A percentile compares a stretch with the other conserved stretches of the same genome.
phyloP scores from a whole-genome alignment of 805 yeast genomes.

The Lipomyces starkeyi region DNA sequence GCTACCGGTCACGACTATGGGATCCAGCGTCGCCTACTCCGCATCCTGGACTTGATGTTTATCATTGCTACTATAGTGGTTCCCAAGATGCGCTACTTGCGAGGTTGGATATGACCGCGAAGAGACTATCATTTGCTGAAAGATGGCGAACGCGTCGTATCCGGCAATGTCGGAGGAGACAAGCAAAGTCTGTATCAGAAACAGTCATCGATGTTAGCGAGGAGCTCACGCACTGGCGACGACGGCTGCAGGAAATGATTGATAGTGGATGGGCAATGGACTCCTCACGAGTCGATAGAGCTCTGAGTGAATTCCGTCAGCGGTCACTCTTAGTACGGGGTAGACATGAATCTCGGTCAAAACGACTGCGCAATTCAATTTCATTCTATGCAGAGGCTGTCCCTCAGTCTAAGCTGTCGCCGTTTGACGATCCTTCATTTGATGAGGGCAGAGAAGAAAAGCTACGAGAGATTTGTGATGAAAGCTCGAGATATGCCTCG shows the following conservation, averaged over 20 bases:
- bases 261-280: background rate
- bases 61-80: background rate
- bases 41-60: background rate
- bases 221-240: background rate
- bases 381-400: background rate
- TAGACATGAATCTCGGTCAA: slow-evolving; percentile 1
- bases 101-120: background rate
- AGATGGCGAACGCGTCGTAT: background rate
- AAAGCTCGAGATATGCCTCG: background rate
- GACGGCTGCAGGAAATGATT: background rate
- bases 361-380: background rate
- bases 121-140: background rate
- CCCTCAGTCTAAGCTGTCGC: background rate
- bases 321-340: background rate
- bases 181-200: background rate
- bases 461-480: background rate
- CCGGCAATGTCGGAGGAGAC: background rate
- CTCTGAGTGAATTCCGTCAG: background rate
- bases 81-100: background rate
- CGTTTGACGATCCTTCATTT: background rate
- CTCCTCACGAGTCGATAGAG: background rate
- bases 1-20: background rate
- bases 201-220: background rate
- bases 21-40: background rate
- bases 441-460: background rate